phyloP scores from a whole-genome alignment of 2,329 filamentous ascomycete genomes.

The Phoma sp. region DNA sequence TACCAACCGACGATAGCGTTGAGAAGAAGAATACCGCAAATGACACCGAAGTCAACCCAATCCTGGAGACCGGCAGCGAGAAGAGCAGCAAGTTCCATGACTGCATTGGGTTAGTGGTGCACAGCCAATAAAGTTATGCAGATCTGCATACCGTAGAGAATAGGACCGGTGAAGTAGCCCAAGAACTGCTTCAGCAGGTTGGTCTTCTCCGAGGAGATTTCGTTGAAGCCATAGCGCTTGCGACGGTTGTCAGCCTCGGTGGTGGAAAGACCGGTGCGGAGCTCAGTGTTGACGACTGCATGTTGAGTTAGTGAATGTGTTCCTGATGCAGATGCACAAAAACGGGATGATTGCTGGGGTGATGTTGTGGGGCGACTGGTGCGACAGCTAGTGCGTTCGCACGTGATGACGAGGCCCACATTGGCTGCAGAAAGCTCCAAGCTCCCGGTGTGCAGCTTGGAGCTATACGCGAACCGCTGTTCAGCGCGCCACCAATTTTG shows the following conservation, averaged over 20 bases:
- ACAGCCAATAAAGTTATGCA: constrained; percentile 14
- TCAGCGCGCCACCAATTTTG: not conserved
- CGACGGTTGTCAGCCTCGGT: constrained; percentile 68
- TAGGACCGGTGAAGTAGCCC: constrained; percentile 76
- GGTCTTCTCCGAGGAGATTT: constrained; percentile 75
- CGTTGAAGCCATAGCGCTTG: constrained; percentile 73
- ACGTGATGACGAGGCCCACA: constrained; percentile 30
- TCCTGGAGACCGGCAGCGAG: constrained; percentile 76
- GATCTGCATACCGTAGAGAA: constrained; percentile 72
- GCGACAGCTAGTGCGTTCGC: constrained; percentile 16
- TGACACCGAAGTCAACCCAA: constrained; percentile 78
- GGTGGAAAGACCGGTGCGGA: constrained; percentile 66
- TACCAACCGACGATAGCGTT: constrained; percentile 82
- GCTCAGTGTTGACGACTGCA: constrained; percentile 66
- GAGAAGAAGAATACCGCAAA: constrained; percentile 75
- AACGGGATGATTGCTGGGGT: constrained; percentile 6
- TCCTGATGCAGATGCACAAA: constrained; percentile 8
- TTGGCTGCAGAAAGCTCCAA: constrained; percentile 15
- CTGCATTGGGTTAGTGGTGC: constrained; percentile 47
- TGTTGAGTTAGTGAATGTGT: constrained; percentile 47
- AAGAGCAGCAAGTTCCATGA: constrained; percentile 79
- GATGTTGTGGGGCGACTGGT: constrained; percentile 1
- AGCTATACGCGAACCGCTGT: not conserved
- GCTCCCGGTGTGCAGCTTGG: not conserved
- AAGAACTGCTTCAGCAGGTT: constrained; percentile 78